These are phyloP conservation scores for Boletus pseudopeckii DNA, from an alignment of 768 basidiomycete genomes.

Conservation along the genomic window DNA sequence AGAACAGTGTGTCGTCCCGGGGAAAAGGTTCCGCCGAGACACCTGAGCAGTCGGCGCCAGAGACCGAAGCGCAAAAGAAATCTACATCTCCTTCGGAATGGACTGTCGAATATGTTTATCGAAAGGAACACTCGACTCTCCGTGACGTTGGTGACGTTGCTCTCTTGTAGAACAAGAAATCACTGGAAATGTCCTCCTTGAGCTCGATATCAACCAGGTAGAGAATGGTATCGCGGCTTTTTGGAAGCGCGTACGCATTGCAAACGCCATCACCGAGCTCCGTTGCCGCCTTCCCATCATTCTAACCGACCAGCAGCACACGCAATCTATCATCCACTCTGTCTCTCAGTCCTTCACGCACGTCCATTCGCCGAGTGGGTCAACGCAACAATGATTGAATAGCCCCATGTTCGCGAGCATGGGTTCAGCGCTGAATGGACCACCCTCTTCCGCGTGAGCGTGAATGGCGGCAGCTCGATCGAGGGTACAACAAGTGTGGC, in stretches of 20 bases:
- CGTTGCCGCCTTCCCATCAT: slow-evolving; percentile 26
- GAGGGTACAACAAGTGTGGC: slow-evolving; percentile 15
- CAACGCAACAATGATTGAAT: slow-evolving; percentile 44
- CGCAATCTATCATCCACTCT: slow-evolving; percentile 28
- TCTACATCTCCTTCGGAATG: slow-evolving; percentile 64
- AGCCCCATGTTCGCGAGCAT: slow-evolving; percentile 37
- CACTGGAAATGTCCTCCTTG: slow-evolving; percentile 95
- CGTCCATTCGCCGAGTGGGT: slow-evolving; percentile 36
- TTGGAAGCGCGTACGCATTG: slow-evolving; percentile 90
- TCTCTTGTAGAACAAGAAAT: slow-evolving; percentile 86
- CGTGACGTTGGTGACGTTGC: background rate
- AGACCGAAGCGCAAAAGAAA: slow-evolving; percentile 26
- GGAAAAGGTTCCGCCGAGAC: slow-evolving; percentile 20
- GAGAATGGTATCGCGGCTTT: slow-evolving; percentile 85
- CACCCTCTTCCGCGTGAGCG: slow-evolving; percentile 20
- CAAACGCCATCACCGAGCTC: slow-evolving; percentile 85
- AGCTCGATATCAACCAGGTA: slow-evolving; percentile 81
- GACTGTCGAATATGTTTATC: slow-evolving; percentile 83
- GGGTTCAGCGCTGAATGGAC: slow-evolving; percentile 24
- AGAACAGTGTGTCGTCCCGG: slow-evolving; percentile 37
- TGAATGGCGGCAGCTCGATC: slow-evolving; percentile 23
- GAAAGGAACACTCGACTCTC: slow-evolving; percentile 23
- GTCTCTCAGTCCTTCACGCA: slow-evolving; percentile 31
- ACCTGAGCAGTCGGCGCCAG: slow-evolving; percentile 19
- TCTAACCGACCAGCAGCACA: slow-evolving; percentile 45